These are phyloP conservation scores for Naegleria fowleri DNA, from an alignment of 208 protist genomes.

Conservation along the genomic window DNA sequence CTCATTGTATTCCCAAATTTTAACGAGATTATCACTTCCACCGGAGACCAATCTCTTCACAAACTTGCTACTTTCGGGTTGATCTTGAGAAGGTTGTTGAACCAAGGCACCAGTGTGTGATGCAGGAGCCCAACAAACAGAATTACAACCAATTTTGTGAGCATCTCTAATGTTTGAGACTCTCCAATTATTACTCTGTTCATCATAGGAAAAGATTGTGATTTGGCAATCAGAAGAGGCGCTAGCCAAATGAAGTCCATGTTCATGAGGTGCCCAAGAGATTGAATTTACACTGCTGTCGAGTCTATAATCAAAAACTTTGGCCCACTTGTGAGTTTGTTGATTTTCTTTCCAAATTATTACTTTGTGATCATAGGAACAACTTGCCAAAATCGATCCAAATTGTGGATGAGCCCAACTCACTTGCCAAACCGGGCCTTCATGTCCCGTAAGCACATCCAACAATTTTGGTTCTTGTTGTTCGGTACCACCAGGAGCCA, in stretches of 20 bases:
- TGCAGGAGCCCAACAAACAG: constrained; percentile 59
- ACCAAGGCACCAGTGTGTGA: constrained; percentile 39
- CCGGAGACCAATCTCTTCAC: constrained; percentile 53
- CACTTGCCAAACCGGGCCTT: constrained; percentile 96
- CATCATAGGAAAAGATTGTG: constrained; percentile 49
- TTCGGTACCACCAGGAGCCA: neutral
- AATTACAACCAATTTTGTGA: constrained; percentile 57
- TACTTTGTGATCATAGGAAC: constrained; percentile 90
- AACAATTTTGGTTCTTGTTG: constrained; percentile 3
- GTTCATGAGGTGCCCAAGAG: constrained; percentile 57
- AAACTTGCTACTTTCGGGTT: neutral
- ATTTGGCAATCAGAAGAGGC: constrained; percentile 58
- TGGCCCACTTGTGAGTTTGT: constrained; percentile 44
- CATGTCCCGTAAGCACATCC: constrained; percentile 67
- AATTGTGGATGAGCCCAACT: constrained; percentile 96
- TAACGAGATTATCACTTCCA: constrained; percentile 67
- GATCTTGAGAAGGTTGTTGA: neutral
- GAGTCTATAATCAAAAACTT: constrained; percentile 51
- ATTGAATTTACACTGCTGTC: constrained; percentile 64
- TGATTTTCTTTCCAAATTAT: constrained; percentile 90
- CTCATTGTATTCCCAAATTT: constrained; percentile 52
- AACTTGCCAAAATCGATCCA: constrained; percentile 88
- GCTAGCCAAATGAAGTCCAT: constrained; percentile 58
- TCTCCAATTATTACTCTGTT: constrained; percentile 40
- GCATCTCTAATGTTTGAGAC: constrained; percentile 32